Evolutionary conservation across 345 rosid species (phyloP).

Genomic region (Eucalyptus cloeziana): DNA sequence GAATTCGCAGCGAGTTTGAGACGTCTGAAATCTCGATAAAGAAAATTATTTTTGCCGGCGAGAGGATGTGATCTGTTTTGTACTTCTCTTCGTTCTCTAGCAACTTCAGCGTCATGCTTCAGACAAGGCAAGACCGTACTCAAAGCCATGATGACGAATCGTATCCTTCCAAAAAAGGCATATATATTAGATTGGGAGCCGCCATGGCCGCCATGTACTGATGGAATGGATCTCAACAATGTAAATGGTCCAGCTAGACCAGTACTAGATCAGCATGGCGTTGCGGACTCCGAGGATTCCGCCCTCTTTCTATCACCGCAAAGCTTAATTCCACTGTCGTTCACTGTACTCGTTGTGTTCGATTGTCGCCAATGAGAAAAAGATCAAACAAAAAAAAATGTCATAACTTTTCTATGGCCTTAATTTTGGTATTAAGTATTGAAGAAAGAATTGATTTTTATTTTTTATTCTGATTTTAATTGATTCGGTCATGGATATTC

Average conservation of each 20-base stretch:
- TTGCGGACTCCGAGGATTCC: neutral
- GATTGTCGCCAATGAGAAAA: neutral
- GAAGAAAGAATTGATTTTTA: no score
- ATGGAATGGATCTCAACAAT: neutral
- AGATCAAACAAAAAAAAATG: no score
- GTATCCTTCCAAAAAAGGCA: neutral
- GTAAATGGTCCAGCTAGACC: neutral
- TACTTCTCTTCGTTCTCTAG: neutral
- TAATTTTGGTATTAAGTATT: no score
- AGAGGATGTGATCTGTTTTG: neutral
- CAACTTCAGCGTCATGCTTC: neutral
- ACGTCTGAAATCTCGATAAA: neutral
- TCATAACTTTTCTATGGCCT: neutral
- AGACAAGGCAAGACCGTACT: neutral
- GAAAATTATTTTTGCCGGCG: neutral
- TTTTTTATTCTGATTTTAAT: conserved; percentile 28
- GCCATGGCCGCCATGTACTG: neutral
- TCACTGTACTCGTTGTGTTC: neutral
- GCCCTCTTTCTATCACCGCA: neutral
- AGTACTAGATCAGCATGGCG: neutral
- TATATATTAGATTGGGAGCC: neutral
- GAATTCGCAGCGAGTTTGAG: neutral
- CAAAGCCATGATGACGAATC: neutral
- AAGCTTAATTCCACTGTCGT: neutral
- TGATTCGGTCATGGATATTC: no score